A percentile compares a stretch with the other conserved stretches of the same genome.
phyloP scores from a whole-genome alignment of 139 green algal species.

The Chlorella sp. region DNA sequence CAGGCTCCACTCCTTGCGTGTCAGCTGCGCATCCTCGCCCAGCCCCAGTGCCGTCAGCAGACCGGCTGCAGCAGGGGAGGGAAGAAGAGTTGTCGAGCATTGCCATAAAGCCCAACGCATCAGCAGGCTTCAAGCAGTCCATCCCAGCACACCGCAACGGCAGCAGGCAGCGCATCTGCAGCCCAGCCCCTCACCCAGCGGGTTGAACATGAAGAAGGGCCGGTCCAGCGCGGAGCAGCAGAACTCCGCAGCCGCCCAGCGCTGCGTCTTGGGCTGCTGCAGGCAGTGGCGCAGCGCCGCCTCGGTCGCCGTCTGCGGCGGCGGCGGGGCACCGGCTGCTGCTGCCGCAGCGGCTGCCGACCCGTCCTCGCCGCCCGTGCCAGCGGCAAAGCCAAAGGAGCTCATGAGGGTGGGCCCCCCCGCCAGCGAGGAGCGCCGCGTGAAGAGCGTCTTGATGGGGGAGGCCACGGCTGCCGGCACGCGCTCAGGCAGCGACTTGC shows the following conservation, averaged over 20 bases:
- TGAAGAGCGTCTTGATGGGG: constrained; percentile 57
- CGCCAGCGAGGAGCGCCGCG: constrained; percentile 4
- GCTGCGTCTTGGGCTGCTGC: constrained; percentile 32
- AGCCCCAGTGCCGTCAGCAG: constrained; percentile 51
- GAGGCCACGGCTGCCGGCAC: constrained; percentile 43
- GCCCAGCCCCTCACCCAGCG: constrained; percentile 37
- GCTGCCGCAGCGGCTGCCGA: background rate
- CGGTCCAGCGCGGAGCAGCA: constrained; percentile 80
- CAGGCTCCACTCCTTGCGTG: constrained; percentile 66
- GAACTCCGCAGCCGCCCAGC: constrained; percentile 64
- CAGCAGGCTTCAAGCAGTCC: no score
- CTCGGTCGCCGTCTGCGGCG: constrained; percentile 48
- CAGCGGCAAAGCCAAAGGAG: background rate
- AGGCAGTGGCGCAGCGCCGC: constrained; percentile 67
- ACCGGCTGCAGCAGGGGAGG: constrained; percentile 18
- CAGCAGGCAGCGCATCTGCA: no score
- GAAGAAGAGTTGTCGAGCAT: no score
- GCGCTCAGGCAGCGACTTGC: constrained; percentile 63
- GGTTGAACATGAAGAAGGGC: constrained; percentile 72
- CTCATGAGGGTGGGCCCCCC: constrained; percentile 25
- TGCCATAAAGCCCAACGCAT: no score
- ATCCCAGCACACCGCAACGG: no score
- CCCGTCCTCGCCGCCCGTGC: background rate
- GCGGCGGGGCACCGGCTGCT: background rate
- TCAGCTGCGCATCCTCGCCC: constrained; percentile 39